phyloP scores from a whole-genome alignment of 2,329 filamentous ascomycete genomes.

The Apiospora hydei region DNA sequence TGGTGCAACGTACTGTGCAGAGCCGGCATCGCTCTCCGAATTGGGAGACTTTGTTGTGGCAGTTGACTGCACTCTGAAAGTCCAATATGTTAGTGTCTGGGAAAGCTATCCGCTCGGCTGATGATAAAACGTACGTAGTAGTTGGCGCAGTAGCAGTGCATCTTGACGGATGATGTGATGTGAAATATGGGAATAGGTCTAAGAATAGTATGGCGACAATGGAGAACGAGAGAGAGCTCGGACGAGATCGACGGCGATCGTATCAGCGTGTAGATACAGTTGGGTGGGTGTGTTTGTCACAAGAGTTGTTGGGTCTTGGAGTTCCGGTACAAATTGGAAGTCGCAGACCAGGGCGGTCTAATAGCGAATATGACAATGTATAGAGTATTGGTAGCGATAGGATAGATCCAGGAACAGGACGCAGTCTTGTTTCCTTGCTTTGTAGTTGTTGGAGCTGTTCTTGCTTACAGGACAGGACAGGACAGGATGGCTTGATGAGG shows the following conservation, averaged over 20 bases:
- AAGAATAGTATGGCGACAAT: neutral
- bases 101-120: neutral
- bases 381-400: constrained; percentile 8
- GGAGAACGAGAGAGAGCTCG: neutral
- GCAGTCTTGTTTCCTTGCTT: constrained; percentile 6
- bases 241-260: constrained; percentile 5
- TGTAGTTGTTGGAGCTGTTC: neutral
- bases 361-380: neutral
- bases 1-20: constrained; percentile 35
- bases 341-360: neutral
- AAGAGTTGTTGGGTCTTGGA: neutral
- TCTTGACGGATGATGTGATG: constrained; percentile 27
- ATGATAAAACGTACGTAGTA: constrained; percentile 36
- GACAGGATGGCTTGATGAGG: neutral
- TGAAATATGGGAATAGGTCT: constrained; percentile 28
- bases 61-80: constrained; percentile 37
- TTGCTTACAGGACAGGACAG: neutral
- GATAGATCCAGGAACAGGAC: neutral
- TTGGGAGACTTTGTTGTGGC: constrained; percentile 39
- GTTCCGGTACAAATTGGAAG: neutral
- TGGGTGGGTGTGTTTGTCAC: neutral
- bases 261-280: neutral
- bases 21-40: constrained; percentile 40
- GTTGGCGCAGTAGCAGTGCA: constrained; percentile 41
- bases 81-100: neutral